A percentile compares a stretch with the other conserved stretches of the same genome.
Conservation (phyloP, 345 rosid genomes). For the Gossypium mustelinum region DNA sequence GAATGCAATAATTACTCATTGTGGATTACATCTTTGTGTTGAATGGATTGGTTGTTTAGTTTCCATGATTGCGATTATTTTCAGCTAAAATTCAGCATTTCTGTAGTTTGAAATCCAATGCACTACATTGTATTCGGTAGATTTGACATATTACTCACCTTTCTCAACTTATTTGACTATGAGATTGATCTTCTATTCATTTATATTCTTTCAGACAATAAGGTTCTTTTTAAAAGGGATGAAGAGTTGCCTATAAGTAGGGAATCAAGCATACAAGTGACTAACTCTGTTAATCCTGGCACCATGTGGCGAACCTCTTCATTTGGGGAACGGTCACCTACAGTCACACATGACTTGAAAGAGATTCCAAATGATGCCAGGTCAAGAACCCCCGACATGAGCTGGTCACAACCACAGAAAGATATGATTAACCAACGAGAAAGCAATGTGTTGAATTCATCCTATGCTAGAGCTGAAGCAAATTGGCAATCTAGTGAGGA, state of each 20-base stretch:
- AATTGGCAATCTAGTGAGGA: constrained; percentile 55
- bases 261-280: constrained; percentile 43
- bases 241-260: constrained; percentile 40
- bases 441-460: constrained; percentile 33
- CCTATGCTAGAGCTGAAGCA: constrained; percentile 48
- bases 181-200: constrained; percentile 24
- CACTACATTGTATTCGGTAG: neutral
- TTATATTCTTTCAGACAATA: no score
- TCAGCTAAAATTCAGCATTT: neutral
- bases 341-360: no score
- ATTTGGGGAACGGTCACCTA: no score
- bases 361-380: no score
- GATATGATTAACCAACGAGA: constrained; percentile 44
- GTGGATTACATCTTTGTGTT: neutral
- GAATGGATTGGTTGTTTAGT: neutral
- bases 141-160: neutral
- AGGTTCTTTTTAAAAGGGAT: constrained; percentile 24
- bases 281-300: constrained; percentile 26
- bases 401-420: constrained; percentile 34
- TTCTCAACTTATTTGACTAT: constrained; percentile 25
- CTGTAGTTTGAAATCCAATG: neutral
- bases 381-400: no score
- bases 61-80: neutral
- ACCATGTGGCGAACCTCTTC: no score
- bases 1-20: neutral